These are phyloP conservation scores for Yamadazyma olivae DNA, from an alignment of 805 yeast species.

Conservation along the genomic window DNA sequence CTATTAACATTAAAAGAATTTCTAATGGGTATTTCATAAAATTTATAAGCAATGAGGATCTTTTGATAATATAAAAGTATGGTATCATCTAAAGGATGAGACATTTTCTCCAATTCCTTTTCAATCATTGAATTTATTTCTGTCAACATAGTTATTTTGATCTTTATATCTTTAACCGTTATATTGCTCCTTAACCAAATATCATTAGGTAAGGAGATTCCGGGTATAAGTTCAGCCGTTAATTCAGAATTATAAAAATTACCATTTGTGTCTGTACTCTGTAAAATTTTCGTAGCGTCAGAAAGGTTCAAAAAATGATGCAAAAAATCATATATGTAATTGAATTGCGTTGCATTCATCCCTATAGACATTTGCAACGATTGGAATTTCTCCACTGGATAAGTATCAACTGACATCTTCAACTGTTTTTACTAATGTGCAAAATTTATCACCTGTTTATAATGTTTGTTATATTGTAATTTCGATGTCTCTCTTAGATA, in stretches of 20 bases:
- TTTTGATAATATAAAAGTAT: constrained; percentile 27
- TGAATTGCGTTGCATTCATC: constrained; percentile 11
- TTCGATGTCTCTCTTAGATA: no score
- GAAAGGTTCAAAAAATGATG: constrained; percentile 7
- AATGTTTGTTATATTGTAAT: no score
- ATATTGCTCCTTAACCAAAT: constrained; percentile 35
- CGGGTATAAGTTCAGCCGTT: constrained; percentile 27
- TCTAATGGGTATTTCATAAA: constrained; percentile 21
- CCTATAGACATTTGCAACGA: constrained; percentile 2
- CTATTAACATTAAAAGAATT: not conserved
- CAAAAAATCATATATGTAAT: constrained; percentile 11
- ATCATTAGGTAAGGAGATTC: constrained; percentile 32
- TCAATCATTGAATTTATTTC: constrained; percentile 32
- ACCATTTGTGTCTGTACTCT: constrained; percentile 2
- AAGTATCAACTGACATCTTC: not conserved
- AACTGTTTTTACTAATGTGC: no score
- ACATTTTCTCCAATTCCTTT: constrained; percentile 12
- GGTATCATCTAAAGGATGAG: constrained; percentile 21
- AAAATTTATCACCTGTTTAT: no score
- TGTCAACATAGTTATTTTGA: constrained; percentile 28
- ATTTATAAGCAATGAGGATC: constrained; percentile 29
- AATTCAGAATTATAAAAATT: not conserved
- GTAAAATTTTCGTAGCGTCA: constrained; percentile 5
- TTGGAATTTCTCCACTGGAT: not conserved
- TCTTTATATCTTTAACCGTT: constrained; percentile 24